phyloP scores from a whole-genome alignment of 2,329 filamentous ascomycete genomes.

The Aureobasidium uvarum region DNA sequence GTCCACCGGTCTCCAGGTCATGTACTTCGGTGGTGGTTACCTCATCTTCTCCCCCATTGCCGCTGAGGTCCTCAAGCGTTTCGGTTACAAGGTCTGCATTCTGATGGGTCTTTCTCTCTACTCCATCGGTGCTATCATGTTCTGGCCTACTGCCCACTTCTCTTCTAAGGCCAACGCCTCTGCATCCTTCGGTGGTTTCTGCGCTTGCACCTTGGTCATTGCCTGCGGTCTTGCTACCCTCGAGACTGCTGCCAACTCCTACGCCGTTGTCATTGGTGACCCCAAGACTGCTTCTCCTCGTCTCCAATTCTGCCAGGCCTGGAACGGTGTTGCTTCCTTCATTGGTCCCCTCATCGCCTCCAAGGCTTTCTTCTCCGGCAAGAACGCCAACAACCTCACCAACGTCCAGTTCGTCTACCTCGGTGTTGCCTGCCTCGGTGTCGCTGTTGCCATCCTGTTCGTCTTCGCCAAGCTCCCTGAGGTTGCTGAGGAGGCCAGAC shows the following conservation, averaged over 20 bases:
- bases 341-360: conserved; percentile 43
- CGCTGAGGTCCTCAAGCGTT: conserved; percentile 46
- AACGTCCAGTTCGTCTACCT: conserved; percentile 44
- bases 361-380: conserved; percentile 42
- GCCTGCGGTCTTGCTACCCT: conserved; percentile 44
- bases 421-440: conserved; percentile 41
- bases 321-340: conserved; percentile 44
- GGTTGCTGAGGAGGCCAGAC: conserved; percentile 34
- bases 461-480: conserved; percentile 43
- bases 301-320: conserved; percentile 44
- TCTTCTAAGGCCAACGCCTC: conserved; percentile 33
- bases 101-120: conserved; percentile 43
- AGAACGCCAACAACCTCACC: conserved; percentile 37
- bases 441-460: conserved; percentile 39
- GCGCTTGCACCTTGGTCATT: conserved; percentile 42
- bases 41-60: conserved; percentile 45
- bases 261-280: conserved; percentile 43
- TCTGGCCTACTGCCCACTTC: conserved; percentile 43
- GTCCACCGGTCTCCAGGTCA: conserved; percentile 45
- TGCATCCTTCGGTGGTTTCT: conserved; percentile 42
- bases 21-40: conserved; percentile 47
- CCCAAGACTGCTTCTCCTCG: conserved; percentile 40
- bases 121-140: conserved; percentile 42
- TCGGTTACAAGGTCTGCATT: conserved; percentile 49
- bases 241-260: conserved; percentile 43